These are phyloP conservation scores for Pleurotus pulmonarius DNA, from an alignment of 768 basidiomycete species.

Conservation along the genomic window DNA sequence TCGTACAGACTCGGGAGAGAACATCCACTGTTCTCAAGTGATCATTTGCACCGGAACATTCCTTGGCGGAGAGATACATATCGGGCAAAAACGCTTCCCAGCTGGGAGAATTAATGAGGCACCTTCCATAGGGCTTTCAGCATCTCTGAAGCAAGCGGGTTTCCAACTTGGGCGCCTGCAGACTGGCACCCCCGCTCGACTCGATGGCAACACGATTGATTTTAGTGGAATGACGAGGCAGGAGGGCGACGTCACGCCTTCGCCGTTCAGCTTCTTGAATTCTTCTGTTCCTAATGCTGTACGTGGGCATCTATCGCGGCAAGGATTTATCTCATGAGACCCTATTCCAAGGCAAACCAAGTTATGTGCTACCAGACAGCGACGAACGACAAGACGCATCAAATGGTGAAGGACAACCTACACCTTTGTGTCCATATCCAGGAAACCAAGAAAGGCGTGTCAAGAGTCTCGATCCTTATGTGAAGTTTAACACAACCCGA, in stretches of 20 bases:
- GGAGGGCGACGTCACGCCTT: constrained; percentile 59
- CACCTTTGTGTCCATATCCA: constrained; percentile 82
- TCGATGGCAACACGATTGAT: constrained; percentile 68
- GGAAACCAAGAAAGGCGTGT: constrained; percentile 78
- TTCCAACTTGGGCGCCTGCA: constrained; percentile 83
- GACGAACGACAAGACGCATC: constrained; percentile 72
- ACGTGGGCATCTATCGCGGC: constrained; percentile 13
- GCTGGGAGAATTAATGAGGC: constrained; percentile 75
- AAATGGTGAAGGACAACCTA: constrained; percentile 70
- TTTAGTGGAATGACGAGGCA: constrained; percentile 60
- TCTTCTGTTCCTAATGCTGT: constrained; percentile 69
- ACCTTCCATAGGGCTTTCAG: constrained; percentile 72
- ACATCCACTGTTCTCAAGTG: constrained; percentile 74
- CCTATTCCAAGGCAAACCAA: constrained; percentile 56
- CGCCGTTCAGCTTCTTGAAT: constrained; percentile 77
- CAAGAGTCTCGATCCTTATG: neutral
- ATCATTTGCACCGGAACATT: constrained; percentile 93
- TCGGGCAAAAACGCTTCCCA: constrained; percentile 74
- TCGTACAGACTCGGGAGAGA: constrained; percentile 62
- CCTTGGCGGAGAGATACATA: constrained; percentile 87
- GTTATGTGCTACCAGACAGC: constrained; percentile 67
- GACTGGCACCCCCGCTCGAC: constrained; percentile 82
- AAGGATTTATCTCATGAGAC: neutral
- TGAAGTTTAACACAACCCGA: neutral
- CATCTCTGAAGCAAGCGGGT: constrained; percentile 68